phyloP scores from a whole-genome alignment of 2,329 filamentous ascomycete genomes.

The Scorias spongiosa region DNA sequence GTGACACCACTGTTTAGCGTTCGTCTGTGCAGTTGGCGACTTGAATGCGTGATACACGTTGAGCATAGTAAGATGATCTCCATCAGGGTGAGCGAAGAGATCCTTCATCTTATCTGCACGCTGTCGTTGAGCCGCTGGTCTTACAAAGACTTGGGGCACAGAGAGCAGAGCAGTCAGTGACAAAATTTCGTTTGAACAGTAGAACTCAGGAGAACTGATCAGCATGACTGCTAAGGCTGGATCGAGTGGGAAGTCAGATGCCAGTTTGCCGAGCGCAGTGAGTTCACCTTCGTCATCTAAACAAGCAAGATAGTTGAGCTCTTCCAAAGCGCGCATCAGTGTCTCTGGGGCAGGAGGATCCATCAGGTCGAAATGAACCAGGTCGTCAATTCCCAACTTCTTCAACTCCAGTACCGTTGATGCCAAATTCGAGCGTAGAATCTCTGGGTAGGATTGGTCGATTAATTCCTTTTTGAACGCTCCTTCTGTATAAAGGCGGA shows the following conservation, averaged over 20 bases:
- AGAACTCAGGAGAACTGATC: slow-evolving; percentile 93
- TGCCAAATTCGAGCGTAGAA: slow-evolving; percentile 83
- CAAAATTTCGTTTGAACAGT: slow-evolving; percentile 95
- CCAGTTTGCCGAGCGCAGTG: slow-evolving; percentile 68
- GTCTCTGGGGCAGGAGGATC: slow-evolving; percentile 96
- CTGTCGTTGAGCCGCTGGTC: slow-evolving; percentile 71
- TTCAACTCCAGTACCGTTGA: slow-evolving; percentile 94
- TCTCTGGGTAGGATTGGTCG: slow-evolving; percentile 91
- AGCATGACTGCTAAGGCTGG: slow-evolving; percentile 93
- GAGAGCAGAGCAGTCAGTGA: slow-evolving; percentile 89
- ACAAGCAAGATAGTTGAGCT: slow-evolving; percentile 93
- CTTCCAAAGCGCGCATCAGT: slow-evolving; percentile 92
- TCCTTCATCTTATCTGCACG: slow-evolving; percentile 96
- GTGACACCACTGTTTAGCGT: slow-evolving; percentile 85
- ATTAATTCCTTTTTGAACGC: slow-evolving; percentile 98
- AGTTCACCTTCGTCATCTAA: slow-evolving; percentile 92
- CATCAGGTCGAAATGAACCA: slow-evolving; percentile 98
- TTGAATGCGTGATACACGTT: slow-evolving; percentile 99
- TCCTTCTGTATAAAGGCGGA: slow-evolving; percentile 84
- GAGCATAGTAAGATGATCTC: slow-evolving; percentile 87
- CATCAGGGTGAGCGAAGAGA: slow-evolving; percentile 80
- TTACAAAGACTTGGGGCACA: slow-evolving; percentile 84
- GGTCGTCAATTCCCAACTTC: slow-evolving; percentile 87
- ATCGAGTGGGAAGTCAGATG: slow-evolving; percentile 91
- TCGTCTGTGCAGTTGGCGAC: slow-evolving; percentile 49